These are phyloP conservation scores for Aspergillus niger DNA, from an alignment of 2,329 filamentous ascomycete species.

Conservation along the genomic window DNA sequence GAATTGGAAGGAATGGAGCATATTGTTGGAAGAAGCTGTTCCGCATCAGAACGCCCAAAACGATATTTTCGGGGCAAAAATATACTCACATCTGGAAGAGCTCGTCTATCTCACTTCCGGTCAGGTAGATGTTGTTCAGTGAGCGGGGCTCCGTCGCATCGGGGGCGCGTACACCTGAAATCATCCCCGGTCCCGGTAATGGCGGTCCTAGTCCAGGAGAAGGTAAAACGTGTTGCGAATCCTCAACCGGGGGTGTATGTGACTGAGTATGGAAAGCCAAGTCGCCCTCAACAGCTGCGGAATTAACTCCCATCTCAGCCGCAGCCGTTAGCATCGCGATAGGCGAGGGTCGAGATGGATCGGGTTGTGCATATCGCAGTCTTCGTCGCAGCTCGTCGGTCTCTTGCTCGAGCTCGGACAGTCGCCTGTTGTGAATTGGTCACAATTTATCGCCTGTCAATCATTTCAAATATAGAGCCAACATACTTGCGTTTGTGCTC, in stretches of 20 bases:
- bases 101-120: conserved; percentile 40
- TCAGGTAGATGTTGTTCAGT: conserved; percentile 34
- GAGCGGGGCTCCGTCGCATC: conserved; percentile 33
- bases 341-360: conserved; percentile 25
- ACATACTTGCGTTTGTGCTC: conserved; percentile 46
- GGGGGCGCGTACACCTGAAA: conserved; percentile 8
- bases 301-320: conserved; percentile 33
- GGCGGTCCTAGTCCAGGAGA: conserved; percentile 22
- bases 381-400: conserved; percentile 40
- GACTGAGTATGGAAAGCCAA: conserved; percentile 19
- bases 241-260: conserved; percentile 23
- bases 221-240: conserved; percentile 25
- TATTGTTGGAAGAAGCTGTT: conserved; percentile 43
- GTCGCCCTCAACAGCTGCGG: conserved; percentile 6
- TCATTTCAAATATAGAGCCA: not conserved
- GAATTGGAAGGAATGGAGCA: conserved; percentile 41
- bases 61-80: too few species aligned
- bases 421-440: conserved; percentile 26
- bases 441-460: not conserved
- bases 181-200: conserved; percentile 13
- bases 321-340: conserved; percentile 34
- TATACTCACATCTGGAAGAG: conserved; percentile 37
- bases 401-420: conserved; percentile 43
- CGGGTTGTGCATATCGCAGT: conserved; percentile 31
- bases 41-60: not conserved